Conservation (phyloP, 495 filamentous ascomycete species). For the Aspergillus coremiiformis region DNA sequence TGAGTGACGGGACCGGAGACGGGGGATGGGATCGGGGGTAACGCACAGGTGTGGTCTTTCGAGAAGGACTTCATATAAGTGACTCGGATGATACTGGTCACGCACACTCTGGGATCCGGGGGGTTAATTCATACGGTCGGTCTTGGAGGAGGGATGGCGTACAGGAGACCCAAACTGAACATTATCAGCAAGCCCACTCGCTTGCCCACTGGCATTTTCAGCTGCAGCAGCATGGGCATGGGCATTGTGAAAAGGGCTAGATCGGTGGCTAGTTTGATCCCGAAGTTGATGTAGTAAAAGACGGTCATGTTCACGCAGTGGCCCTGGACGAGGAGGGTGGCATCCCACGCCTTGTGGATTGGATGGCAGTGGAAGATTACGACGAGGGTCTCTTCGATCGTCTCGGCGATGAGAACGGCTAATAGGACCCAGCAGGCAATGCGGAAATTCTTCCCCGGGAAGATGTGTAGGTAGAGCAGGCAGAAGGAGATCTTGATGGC, state of each 20-base stretch:
- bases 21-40: too few relatives aligned
- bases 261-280: constrained; percentile 25
- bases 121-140: too few relatives aligned
- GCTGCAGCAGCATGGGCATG: constrained; percentile 22
- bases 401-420: constrained; percentile 11
- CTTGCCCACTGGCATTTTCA: constrained; percentile 24
- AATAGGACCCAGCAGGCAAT: constrained; percentile 11
- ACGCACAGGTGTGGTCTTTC: constrained; percentile 18
- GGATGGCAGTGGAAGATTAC: constrained; percentile 20
- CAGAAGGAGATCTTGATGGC: constrained; percentile 22
- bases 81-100: constrained; percentile 19
- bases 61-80: constrained; percentile 15
- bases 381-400: constrained; percentile 12
- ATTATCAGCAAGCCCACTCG: constrained; percentile 23
- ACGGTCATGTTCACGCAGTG: constrained; percentile 9
- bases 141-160: constrained; percentile 5
- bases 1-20: too few relatives aligned
- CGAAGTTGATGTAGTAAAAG: constrained; percentile 19
- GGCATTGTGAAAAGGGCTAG: constrained; percentile 26
- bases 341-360: constrained; percentile 20
- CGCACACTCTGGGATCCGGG: constrained; percentile 9
- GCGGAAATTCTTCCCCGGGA: constrained; percentile 14
- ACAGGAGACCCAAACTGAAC: constrained; percentile 32
- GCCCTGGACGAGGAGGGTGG: constrained; percentile 8
- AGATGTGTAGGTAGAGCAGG: constrained; percentile 18